Base-by-base conservation (phyloP, 2,329 filamentous ascomycete species). In the Cryphonectria carpinicola region DNA sequence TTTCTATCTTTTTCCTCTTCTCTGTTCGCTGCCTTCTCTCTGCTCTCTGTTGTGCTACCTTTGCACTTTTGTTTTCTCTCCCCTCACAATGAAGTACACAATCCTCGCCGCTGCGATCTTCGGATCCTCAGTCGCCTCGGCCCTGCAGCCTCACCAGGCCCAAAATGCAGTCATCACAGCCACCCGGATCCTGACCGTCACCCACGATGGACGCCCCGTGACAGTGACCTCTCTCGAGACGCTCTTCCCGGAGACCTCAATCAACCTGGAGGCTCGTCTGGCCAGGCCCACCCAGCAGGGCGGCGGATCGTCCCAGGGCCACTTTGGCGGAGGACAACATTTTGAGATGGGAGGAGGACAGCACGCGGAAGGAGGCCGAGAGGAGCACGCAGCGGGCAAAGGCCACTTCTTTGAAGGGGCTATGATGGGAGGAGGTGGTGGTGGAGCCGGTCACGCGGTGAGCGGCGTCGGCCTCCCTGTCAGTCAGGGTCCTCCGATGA, bases 61-160 rank as follows among this genome's bases (percentile, higher is more conserved):
- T n/a, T 22, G 11, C 22, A 7, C 14, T 37, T 35, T 7, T 13
- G 1, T 7, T n/a, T 41, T 62, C 28, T 32, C 11, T 35, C 4
- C 28, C 35, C 32, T 63, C 61, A 66, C 2, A 41, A 66, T 66
- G 65, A 66, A 66, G 65, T 66, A 54, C 32, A 66, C 62, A 10
- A 28, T 22, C 19, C 25, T 65, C 10, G 25, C 46, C 41, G 41
- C 62, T 7, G 43, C n/a, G 41, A 43, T 65, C 13, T 49, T 65
- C 62, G 62, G 62, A 28, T 65, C 62, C n/a, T 65, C 62, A 11
- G 41, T 46, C 17, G 62, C 17, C 25, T 46, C 41, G 19, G 62
- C 62, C 14, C 43, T 65, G 25, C 41, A 65, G 41, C 62, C 41
- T 49, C 41, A 25, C 14, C 25, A 32, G 17, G 25, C 13, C 14